Percentiles rank a stretch among this genome's conserved stretches.
Evolutionary conservation across 2,329 filamentous ascomycete genomes (phyloP).

Genomic region (Colletotrichum eremochloae): DNA sequence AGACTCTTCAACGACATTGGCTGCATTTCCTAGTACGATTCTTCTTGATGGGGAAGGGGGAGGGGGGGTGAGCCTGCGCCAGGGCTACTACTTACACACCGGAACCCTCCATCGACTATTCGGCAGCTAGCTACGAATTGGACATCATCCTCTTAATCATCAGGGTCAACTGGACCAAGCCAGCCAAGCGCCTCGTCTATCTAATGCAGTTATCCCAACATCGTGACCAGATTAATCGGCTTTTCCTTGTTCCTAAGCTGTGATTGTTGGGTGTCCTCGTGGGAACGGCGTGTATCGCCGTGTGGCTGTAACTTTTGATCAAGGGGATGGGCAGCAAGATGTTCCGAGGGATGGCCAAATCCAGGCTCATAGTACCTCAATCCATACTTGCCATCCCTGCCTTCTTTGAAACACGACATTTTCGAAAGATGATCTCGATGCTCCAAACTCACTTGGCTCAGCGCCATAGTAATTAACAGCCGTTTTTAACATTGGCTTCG

Average conservation of each 20-base stretch:
- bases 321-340: neutral
- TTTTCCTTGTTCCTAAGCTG: neutral
- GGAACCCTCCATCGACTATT: constrained; percentile 18
- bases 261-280: neutral
- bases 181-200: neutral
- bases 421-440: neutral
- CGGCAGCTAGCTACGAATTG: neutral
- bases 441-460: no score
- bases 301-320: neutral
- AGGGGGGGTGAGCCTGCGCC: neutral
- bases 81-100: constrained; percentile 9
- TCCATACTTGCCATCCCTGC: neutral
- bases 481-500: no score
- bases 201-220: constrained; percentile 19
- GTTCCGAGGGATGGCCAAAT: neutral
- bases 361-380: no score
- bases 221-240: constrained; percentile 18
- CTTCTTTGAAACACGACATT: neutral
- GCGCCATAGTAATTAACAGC: no score
- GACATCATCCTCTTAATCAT: neutral
- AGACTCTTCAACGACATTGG: constrained; percentile 9
- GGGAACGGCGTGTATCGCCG: constrained; percentile 11
- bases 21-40: neutral
- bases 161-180: neutral
- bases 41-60: constrained; percentile 16